These are phyloP conservation scores for Graphilbum fragrans DNA, from an alignment of 2,329 filamentous ascomycete genomes.

Conservation along the genomic window DNA sequence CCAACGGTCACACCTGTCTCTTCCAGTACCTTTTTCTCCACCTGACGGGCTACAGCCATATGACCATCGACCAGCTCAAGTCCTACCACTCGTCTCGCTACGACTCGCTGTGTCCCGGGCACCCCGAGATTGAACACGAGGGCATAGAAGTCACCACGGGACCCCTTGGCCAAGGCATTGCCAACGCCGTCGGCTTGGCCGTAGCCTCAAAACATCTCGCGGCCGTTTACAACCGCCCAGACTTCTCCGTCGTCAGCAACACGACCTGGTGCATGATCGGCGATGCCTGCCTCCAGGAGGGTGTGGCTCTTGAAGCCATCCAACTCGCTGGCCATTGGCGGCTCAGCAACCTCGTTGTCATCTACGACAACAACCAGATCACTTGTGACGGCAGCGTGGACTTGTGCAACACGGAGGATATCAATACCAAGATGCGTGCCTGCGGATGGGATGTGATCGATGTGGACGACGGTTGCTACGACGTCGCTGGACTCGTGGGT, in stretches of 20 bases:
- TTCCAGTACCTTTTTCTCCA: slow-evolving; percentile 43
- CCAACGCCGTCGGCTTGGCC: slow-evolving; percentile 46
- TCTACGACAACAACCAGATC: slow-evolving; percentile 50
- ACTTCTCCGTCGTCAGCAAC: slow-evolving; percentile 34
- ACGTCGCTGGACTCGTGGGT: slow-evolving; percentile 30
- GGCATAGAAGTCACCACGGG: slow-evolving; percentile 49
- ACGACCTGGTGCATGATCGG: slow-evolving; percentile 45
- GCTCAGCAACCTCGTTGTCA: slow-evolving; percentile 42
- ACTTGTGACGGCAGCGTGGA: slow-evolving; percentile 47
- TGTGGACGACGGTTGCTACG: slow-evolving; percentile 37
- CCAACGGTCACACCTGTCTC: slow-evolving; percentile 46
- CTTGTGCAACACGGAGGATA: slow-evolving; percentile 39
- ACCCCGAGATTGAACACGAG: slow-evolving; percentile 44
- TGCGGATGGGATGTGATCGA: slow-evolving; percentile 44
- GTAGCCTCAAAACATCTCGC: slow-evolving; percentile 44
- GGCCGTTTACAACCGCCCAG: slow-evolving; percentile 38
- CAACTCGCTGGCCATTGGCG: slow-evolving; percentile 41
- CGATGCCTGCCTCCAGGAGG: slow-evolving; percentile 47
- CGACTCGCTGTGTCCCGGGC: slow-evolving; percentile 34
- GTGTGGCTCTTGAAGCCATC: slow-evolving; percentile 43
- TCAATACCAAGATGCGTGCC: slow-evolving; percentile 45
- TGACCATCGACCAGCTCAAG: slow-evolving; percentile 45
- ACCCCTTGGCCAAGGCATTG: slow-evolving; percentile 45
- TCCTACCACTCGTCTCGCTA: slow-evolving; percentile 22
- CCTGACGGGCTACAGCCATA: slow-evolving; percentile 37